Evolutionary conservation across 2,329 filamentous ascomycete genomes (phyloP).

Genomic region (Colletotrichum brevisporum): DNA sequence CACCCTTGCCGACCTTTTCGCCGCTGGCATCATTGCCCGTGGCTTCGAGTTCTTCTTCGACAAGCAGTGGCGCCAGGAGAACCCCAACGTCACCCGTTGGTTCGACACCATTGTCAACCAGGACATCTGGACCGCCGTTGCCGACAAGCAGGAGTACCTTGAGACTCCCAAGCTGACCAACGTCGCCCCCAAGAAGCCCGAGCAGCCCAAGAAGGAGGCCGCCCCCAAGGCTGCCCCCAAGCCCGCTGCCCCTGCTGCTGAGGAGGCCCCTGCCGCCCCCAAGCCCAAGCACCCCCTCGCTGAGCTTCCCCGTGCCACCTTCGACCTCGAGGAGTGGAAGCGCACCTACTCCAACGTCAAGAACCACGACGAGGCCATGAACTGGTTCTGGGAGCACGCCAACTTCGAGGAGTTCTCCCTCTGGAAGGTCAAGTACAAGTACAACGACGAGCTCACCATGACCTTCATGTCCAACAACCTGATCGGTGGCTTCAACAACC

Average conservation of each 20-base stretch:
- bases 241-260: conserved; percentile 56
- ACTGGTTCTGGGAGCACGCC: conserved; percentile 98
- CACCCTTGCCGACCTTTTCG: conserved; percentile 95
- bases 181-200: conserved; percentile 82
- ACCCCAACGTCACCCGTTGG: conserved; percentile 94
- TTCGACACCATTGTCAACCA: conserved; percentile 95
- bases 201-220: conserved; percentile 75
- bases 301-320: conserved; percentile 81
- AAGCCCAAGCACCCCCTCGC: conserved; percentile 99
- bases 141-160: conserved; percentile 81
- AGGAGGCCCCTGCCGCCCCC: conserved; percentile 72
- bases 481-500: conserved; percentile 97
- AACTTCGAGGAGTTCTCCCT: conserved; percentile 96
- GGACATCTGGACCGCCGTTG: conserved; percentile 87
- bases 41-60: conserved; percentile 96
- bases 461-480: conserved; percentile 99
- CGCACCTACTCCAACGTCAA: conserved; percentile 91
- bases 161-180: conserved; percentile 84
- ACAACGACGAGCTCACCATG: conserved; percentile 97
- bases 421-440: conserved; percentile 97
- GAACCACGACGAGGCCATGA: conserved; percentile 82
- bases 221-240: conserved; percentile 56
- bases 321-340: conserved; percentile 98
- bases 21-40: conserved; percentile 81
- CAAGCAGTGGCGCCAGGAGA: conserved; percentile 85